These are phyloP conservation scores for Xylona heveae DNA, from an alignment of 495 filamentous ascomycete species.

Conservation along the genomic window DNA sequence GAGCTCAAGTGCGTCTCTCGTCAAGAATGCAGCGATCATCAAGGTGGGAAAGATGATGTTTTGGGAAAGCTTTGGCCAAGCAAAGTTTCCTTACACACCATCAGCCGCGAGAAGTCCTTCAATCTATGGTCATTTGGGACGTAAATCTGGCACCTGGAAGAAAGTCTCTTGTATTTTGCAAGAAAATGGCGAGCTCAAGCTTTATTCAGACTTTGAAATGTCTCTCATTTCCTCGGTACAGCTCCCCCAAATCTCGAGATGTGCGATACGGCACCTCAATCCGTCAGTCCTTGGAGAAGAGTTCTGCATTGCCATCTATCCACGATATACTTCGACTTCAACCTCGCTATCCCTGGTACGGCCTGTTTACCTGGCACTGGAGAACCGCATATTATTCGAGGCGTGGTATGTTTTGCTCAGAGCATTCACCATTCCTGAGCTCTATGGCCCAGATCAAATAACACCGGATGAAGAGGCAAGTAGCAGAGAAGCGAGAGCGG, in stretches of 20 bases:
- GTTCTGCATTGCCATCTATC: constrained; percentile 84
- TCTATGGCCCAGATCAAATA: constrained; percentile 37
- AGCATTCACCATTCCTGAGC: constrained; percentile 82
- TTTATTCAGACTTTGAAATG: constrained; percentile 66
- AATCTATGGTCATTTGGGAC: constrained; percentile 32
- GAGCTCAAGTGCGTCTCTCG: constrained; percentile 36
- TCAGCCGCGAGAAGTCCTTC: constrained; percentile 21
- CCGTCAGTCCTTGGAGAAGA: constrained; percentile 85
- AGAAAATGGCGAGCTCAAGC: constrained; percentile 86
- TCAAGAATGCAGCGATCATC: constrained; percentile 73
- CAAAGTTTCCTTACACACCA: constrained; percentile 10
- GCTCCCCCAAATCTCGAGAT: constrained; percentile 71
- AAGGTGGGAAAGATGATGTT: constrained; percentile 89
- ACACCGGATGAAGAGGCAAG: constrained; percentile 14
- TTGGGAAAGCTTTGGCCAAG: constrained; percentile 49
- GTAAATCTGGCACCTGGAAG: constrained; percentile 47
- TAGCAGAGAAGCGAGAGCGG: constrained; percentile 8
- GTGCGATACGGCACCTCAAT: constrained; percentile 74
- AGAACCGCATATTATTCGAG: constrained; percentile 75
- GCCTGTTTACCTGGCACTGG: constrained; percentile 68
- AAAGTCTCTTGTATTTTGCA: constrained; percentile 81
- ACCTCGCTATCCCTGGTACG: constrained; percentile 40
- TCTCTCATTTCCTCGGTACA: constrained; percentile 63
- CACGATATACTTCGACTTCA: constrained; percentile 49
- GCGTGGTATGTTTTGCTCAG: constrained; percentile 91